Base-by-base conservation (phyloP, 306 rosid species). In the Pterocarpus macrocarpus region DNA sequence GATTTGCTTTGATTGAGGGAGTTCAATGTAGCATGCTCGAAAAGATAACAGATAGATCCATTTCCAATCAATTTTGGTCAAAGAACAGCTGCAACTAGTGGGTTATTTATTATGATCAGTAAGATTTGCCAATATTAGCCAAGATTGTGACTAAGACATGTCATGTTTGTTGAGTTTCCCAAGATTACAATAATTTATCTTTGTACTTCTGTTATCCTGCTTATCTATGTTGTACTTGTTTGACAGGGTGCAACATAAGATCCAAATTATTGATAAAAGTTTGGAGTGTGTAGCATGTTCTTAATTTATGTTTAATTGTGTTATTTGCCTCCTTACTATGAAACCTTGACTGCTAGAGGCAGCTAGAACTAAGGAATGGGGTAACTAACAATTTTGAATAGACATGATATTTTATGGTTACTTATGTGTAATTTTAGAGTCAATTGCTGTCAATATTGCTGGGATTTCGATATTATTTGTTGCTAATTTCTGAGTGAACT, bases 61-160 rank as follows among this genome's bases (percentile, higher is more conserved):
- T 16, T 38, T 28, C 14, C 16, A 28, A 13, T 62, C 10, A 47
- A 63, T 52, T 56, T 64, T 14, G 8, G 44, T 13, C 66, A 41
- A 50, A 72, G 83, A 52, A 38, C 57, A 38, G 62, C 56, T 71
- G 64, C 77, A 44, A 30, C 34, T 64, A 13, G n/a, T 64, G 49
- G 58, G 56, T 8, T 16, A n/a, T 71, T n/a, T 50, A 55, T 41
- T 3, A 17, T 55, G 77, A 22, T 53, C 14, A 36, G 35, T 36
- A 73, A 11, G 47, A 64, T 49, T 28, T 50, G 30, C 35, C 8
- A 62, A 47, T 64, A 55, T 43, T 17, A 16, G 69, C 47, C 75
- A 55, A 39, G 68, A 7, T 56, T 36, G 28, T 64, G 55, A 49
- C 41, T 41, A 39, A 30, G 44, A 16, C 8, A 49, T n/a, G 49